Evolutionary conservation across 148 eudicot genomes (phyloP).

Genomic region (Diospyros lotus): DNA sequence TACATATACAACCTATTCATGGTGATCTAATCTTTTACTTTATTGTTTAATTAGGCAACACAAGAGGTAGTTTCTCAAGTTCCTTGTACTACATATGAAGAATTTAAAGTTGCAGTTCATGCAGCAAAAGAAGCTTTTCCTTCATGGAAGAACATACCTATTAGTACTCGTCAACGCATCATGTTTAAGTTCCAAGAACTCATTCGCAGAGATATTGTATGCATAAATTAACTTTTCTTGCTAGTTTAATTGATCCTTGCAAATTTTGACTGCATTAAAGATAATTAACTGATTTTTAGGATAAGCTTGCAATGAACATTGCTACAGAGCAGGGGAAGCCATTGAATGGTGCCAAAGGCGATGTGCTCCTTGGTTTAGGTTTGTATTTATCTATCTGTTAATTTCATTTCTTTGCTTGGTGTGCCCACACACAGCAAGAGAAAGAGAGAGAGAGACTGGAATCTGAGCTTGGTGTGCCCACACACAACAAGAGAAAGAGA

Average conservation of each 20-base stretch:
- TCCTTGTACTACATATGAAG: constrained; percentile 54
- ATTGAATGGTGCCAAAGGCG: constrained; percentile 37
- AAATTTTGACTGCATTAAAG: not conserved
- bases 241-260: no score
- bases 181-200: constrained; percentile 65
- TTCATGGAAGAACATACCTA: constrained; percentile 51
- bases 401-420: not conserved
- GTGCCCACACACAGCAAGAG: not conserved
- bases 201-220: constrained; percentile 57
- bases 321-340: constrained; percentile 60
- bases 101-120: constrained; percentile 54
- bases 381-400: constrained; percentile 9
- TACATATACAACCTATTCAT: not conserved
- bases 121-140: constrained; percentile 60
- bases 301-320: constrained; percentile 45
- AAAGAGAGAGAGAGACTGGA: not conserved
- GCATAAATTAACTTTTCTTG: not conserved
- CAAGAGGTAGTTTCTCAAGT: constrained; percentile 67
- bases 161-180: constrained; percentile 48
- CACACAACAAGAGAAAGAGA: no score
- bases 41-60: constrained; percentile 43
- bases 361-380: constrained; percentile 47
- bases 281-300: constrained; percentile 21
- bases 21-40: not conserved
- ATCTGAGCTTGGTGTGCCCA: no score